Base-by-base conservation (phyloP, 805 yeast species). In the Metschnikowia peoriensis region DNA sequence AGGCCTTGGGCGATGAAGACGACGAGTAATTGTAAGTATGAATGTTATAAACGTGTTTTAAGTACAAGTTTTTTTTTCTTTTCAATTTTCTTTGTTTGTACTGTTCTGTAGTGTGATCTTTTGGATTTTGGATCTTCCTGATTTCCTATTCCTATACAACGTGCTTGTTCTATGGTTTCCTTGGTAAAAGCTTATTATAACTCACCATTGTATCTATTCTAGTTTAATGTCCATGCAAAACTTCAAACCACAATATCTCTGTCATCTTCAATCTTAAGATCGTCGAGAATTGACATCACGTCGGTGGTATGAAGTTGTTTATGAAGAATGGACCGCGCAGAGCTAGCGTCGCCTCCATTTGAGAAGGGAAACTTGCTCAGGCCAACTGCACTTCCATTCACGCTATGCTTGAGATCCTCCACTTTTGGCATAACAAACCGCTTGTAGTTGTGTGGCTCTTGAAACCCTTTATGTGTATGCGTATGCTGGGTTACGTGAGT, bases 1-100 rank as follows among this genome's bases (percentile, higher is more conserved):
- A 85, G 61, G 93, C 93, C 28, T 80, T 88, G 64, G 86, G 81
- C 29, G 85, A 76, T 44, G 85, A 79, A 28, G 86, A 79, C 41
- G 81, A 78, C 46, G 76, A 63, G 41, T 53, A 54, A 54, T 52
- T 49, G 53, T 54, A 52, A 38, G 53, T 56, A 56, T 46, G 15
- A 51, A 47, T 41, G 45, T 38, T 28, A 47, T 32, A 44, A n/a
- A 6, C 17, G n/a, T 22, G 4, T 22, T 22, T 22, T 4, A 22
- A 22, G 22, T 22, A 22, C n/a, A n/a, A 27, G 14, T 41, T 41
- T 28, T 29, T 42, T 28, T 14, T 41, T 11, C 35, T 10, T n/a
- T n/a, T n/a, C n/a, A n/a, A n/a, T n/a, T n/a, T n/a, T 27, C 10
- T 28, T 15, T 28, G 22, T 22, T 38, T 45, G 27, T 38, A 9